Evolutionary conservation across 306 rosid genomes (phyloP), one percentile per base, ranked within the genome.

Genomic region (Gastrolobium bilobum): DNA sequence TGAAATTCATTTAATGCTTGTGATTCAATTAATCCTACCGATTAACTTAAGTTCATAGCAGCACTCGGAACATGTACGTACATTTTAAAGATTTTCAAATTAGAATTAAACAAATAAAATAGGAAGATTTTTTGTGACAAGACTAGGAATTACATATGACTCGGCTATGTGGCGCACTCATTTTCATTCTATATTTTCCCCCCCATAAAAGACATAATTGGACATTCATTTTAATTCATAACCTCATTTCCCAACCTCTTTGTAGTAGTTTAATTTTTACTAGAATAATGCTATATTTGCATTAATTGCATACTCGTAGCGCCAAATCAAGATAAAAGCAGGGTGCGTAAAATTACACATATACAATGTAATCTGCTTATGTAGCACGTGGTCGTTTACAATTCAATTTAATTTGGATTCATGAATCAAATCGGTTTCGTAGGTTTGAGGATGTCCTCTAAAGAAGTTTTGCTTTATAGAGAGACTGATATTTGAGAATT

Each of bases 11-110:
- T 33, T 34, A 74, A 40, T 10, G 26, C 26, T 20, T 20, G 20
- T 33, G 43, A 33, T 44, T 59, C 69, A 44, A 43, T 59, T 74
- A 59, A 74, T 59, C 20, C 10, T 30, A 13, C 46, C 44, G 1
- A 2, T 58, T 74, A 43, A 44, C 4, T 33, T 33, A 43, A 74
- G 37, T 44, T 47, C 57, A 44, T 40, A 35, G 60, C 34, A 67
- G 43, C 14, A 63, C n/a, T 15, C 5, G 2, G 2, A 44, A 3
- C 10, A 5, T 20, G 26, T 20, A 20, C 1, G 26, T 20, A 20
- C 26, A 20, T 20, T 20, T 20, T 20, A 20, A 20, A 20, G 26
- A 20, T 20, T 20, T 74, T 77, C 40, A 26, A 64, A 13, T 53
- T 65, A 52, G 2, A 65, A 30, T n/a, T 30, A 65, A 66, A 20